Percentiles rank a stretch among this genome's conserved stretches.
Evolutionary conservation across 257 asterid species (phyloP).

Genomic region (Penstemon eatonii): DNA sequence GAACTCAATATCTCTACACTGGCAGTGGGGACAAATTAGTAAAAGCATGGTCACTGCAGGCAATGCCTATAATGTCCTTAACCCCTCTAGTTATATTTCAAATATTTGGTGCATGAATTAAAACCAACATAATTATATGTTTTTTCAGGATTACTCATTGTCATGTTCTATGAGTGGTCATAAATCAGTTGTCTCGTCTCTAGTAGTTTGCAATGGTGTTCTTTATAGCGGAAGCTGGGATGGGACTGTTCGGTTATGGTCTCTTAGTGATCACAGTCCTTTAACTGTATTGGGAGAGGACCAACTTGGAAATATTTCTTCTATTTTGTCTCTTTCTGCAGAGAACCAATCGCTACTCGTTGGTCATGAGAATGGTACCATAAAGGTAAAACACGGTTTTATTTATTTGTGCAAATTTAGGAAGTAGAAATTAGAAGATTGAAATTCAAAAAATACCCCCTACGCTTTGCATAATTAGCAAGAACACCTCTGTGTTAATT

Average conservation of each 20-base stretch:
- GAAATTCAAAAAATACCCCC: no score
- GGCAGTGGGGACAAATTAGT: constrained; percentile 91
- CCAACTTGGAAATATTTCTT: constrained; percentile 39
- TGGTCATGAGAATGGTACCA: constrained; percentile 68
- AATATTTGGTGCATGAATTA: constrained; percentile 18
- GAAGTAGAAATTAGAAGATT: no score
- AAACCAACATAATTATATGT: constrained; percentile 16
- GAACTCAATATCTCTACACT: constrained; percentile 62
- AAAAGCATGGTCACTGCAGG: constrained; percentile 97
- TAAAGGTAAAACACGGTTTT: constrained; percentile 41
- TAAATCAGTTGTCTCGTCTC: constrained; percentile 70
- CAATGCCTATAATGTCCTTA: constrained; percentile 28
- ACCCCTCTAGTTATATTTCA: constrained; percentile 7
- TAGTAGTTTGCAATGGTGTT: constrained; percentile 58
- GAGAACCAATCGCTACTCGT: constrained; percentile 53
- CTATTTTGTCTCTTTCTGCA: constrained; percentile 66
- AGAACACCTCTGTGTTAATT: no score
- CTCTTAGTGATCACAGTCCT: constrained; percentile 76
- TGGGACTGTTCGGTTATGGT: constrained; percentile 89
- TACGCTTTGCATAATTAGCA: no score
- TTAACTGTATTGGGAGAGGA: constrained; percentile 72
- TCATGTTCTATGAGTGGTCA: constrained; percentile 77
- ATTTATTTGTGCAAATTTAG: background rate
- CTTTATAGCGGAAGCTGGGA: constrained; percentile 99
- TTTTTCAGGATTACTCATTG: constrained; percentile 62